Conservation (phyloP, 2,329 filamentous ascomycete genomes). For the Colletotrichum orbiculare region DNA sequence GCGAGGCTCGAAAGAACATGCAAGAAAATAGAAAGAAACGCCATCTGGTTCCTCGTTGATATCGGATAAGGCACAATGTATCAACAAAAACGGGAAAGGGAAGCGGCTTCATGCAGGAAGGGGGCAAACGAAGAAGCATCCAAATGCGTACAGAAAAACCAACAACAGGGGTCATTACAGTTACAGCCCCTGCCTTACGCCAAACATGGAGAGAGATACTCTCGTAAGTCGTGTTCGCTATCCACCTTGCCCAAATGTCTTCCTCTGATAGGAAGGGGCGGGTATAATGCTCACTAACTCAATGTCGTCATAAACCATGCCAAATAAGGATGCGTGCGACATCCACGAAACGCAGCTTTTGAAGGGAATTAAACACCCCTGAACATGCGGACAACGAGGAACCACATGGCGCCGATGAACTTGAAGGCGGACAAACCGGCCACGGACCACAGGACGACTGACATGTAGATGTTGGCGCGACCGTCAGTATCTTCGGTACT, state of each 20-base stretch:
- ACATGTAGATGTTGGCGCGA: slow-evolving; percentile 85
- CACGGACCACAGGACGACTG: slow-evolving; percentile 88
- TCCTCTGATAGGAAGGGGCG: slow-evolving; percentile 21
- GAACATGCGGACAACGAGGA: slow-evolving; percentile 89
- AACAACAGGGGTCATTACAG: slow-evolving; percentile 28
- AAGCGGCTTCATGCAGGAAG: not conserved
- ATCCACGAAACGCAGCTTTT: not conserved
- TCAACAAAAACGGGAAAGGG: slow-evolving; percentile 9
- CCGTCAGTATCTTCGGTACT: slow-evolving; percentile 57
- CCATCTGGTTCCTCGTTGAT: slow-evolving; percentile 26
- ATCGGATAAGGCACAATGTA: slow-evolving; percentile 20
- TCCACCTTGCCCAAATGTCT: slow-evolving; percentile 27
- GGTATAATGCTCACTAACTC: slow-evolving; percentile 35
- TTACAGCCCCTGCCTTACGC: slow-evolving; percentile 35
- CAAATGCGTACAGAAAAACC: slow-evolving; percentile 13
- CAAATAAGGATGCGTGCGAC: slow-evolving; percentile 14
- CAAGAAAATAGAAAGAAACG: slow-evolving; percentile 22
- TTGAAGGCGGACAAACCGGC: slow-evolving; percentile 86
- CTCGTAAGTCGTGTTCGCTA: slow-evolving; percentile 32
- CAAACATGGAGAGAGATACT: slow-evolving; percentile 31
- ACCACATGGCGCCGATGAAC: slow-evolving; percentile 90
- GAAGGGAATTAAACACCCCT: slow-evolving; percentile 66
- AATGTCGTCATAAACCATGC: slow-evolving; percentile 26
- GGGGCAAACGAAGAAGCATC: slow-evolving; percentile 9
- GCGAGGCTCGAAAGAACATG: not conserved